Conservation (phyloP, 2,329 filamentous ascomycete genomes). For the Sordariomycetes sp. region DNA sequence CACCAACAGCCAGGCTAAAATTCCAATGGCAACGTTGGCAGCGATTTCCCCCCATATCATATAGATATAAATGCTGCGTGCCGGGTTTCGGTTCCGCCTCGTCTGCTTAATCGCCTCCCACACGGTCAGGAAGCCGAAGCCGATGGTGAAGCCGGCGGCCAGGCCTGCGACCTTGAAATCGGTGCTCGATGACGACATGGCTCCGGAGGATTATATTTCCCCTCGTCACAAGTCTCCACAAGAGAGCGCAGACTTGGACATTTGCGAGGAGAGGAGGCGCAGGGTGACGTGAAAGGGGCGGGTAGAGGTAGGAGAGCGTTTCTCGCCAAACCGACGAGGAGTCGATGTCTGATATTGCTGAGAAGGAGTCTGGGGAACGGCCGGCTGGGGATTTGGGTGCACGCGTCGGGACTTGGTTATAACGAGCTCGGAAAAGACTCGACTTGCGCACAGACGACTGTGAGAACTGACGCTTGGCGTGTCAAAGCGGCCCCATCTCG, state of each 20-base stretch:
- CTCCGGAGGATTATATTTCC: neutral
- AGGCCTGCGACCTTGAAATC: conserved; percentile 17
- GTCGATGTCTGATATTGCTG: too few relatives aligned
- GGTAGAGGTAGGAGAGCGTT: too few relatives aligned
- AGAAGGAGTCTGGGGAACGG: too few relatives aligned
- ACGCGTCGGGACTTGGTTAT: too few relatives aligned
- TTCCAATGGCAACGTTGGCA: conserved; percentile 21
- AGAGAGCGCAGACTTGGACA: neutral
- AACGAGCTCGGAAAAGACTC: too few relatives aligned
- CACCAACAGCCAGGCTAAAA: conserved; percentile 25
- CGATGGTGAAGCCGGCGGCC: conserved; percentile 19
- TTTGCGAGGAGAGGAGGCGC: neutral
- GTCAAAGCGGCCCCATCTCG: too few relatives aligned
- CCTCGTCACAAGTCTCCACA: too few relatives aligned
- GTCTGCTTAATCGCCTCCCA: conserved; percentile 28
- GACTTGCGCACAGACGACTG: too few relatives aligned
- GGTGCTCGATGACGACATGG: conserved; percentile 8
- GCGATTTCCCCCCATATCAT: conserved; percentile 32
- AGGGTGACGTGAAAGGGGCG: too few relatives aligned
- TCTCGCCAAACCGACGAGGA: too few relatives aligned
- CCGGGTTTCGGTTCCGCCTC: conserved; percentile 17
- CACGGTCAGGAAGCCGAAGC: conserved; percentile 25
- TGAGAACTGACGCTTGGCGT: too few relatives aligned
- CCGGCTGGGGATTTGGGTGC: too few relatives aligned
- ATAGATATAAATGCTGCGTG: conserved; percentile 23